Conservation (phyloP, 257 asterid species). For the Fraxinus pennsylvanica region DNA sequence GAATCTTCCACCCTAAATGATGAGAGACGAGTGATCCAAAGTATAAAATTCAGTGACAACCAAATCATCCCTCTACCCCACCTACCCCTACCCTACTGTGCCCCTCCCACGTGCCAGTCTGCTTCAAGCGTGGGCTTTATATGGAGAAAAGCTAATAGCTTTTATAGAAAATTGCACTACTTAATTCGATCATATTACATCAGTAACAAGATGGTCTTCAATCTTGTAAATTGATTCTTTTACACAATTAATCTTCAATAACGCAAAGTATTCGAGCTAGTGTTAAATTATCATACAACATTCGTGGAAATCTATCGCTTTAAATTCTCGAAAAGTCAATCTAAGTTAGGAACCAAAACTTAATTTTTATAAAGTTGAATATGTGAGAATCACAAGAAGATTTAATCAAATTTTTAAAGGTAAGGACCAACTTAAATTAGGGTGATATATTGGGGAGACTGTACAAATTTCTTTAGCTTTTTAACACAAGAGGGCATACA, state of each 20-base stretch:
- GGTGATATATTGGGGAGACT: not conserved
- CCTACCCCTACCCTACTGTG: conserved; percentile 10
- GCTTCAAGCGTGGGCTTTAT: conserved; percentile 33
- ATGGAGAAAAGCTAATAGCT: conserved; percentile 12
- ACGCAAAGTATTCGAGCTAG: too few species aligned
- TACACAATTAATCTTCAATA: too few species aligned
- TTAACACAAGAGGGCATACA: conserved; percentile 13
- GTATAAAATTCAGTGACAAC: conserved; percentile 17
- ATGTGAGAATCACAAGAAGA: not conserved
- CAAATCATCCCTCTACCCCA: not conserved
- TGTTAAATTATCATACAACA: too few species aligned
- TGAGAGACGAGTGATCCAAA: conserved; percentile 33
- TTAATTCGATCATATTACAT: too few species aligned
- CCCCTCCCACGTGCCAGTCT: conserved; percentile 43
- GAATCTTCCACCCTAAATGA: conserved; percentile 31
- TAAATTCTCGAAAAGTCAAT: too few species aligned
- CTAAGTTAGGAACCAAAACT: too few species aligned
- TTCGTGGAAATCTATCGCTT: too few species aligned
- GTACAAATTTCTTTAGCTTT: not conserved
- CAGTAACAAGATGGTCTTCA: not conserved
- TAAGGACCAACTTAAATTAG: not conserved
- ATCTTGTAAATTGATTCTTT: too few species aligned
- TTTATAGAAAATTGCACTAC: not conserved
- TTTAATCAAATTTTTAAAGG: not conserved
- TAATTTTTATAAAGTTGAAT: too few species aligned